Conservation (phyloP, 1,284 basidiomycete species). For the Ustilago hordei region DNA sequence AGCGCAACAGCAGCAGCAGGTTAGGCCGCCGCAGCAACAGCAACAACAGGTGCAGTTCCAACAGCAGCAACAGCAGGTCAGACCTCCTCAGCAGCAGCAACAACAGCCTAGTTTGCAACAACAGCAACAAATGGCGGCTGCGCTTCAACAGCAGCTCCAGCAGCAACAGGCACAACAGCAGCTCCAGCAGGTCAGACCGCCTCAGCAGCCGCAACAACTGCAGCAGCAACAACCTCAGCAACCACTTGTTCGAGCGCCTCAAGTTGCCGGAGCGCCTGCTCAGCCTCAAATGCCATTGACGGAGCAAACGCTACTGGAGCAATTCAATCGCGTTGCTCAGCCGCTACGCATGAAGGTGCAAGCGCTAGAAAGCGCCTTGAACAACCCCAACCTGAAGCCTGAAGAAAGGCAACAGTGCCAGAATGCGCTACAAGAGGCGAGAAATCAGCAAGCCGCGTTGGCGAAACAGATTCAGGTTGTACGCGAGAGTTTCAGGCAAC, state of each 20-base stretch:
- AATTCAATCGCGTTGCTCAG: conserved; percentile 60
- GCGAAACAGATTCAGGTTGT: conserved; percentile 62
- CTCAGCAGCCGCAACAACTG: conserved; percentile 18
- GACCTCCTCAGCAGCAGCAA: conserved; percentile 23
- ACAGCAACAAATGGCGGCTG: conserved; percentile 42
- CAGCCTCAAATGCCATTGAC: conserved; percentile 50
- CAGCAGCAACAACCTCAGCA: conserved; percentile 31
- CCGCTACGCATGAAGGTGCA: conserved; percentile 58
- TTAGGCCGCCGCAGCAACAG: conserved; percentile 22
- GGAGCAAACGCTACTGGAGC: conserved; percentile 57
- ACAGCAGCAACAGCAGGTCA: conserved; percentile 21
- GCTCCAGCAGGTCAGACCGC: conserved; percentile 8
- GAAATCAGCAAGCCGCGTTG: conserved; percentile 55
- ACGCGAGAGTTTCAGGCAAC: conserved; percentile 54
- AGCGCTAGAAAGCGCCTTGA: conserved; percentile 51
- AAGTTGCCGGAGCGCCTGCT: conserved; percentile 19
- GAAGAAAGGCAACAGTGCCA: conserved; percentile 61
- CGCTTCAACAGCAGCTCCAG: conserved; percentile 28
- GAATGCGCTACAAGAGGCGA: conserved; percentile 54
- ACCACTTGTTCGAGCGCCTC: conserved; percentile 17
- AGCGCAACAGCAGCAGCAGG: conserved; percentile 25
- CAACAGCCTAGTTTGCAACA: conserved; percentile 41
- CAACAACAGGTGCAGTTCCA: conserved; percentile 9
- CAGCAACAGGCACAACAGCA: conserved; percentile 29
- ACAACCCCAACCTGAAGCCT: conserved; percentile 51